These are phyloP conservation scores for Chenopodium quinoa DNA, from an alignment of 148 eudicot genomes.

Conservation along the genomic window DNA sequence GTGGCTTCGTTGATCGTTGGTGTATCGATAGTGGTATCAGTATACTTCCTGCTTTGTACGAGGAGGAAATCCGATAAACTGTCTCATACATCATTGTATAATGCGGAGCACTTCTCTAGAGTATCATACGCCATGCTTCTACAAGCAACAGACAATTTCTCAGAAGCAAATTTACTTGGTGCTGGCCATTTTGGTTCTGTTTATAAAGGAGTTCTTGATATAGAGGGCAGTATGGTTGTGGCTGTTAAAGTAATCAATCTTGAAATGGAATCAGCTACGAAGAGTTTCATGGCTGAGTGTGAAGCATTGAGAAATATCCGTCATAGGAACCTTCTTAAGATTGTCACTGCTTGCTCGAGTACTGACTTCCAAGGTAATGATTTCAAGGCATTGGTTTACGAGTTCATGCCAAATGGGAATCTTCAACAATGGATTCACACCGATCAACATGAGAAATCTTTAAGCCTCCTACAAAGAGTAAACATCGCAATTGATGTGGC, in stretches of 20 bases:
- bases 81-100: too few relatives aligned
- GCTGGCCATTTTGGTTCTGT: too few relatives aligned
- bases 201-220: slow-evolving; percentile 5
- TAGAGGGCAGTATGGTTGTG: too few relatives aligned
- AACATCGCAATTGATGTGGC: slow-evolving; percentile 10
- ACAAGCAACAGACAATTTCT: too few relatives aligned
- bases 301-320: slow-evolving; percentile 30
- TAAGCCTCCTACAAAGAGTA: not conserved
- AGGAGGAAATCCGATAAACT: too few relatives aligned
- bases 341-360: slow-evolving; percentile 37
- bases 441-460: not conserved
- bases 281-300: slow-evolving; percentile 40
- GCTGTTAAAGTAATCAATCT: too few relatives aligned
- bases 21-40: too few relatives aligned
- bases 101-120: too few relatives aligned
- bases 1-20: too few relatives aligned
- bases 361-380: slow-evolving; percentile 27
- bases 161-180: too few relatives aligned
- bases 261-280: not conserved
- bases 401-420: not conserved
- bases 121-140: too few relatives aligned
- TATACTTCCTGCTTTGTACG: too few relatives aligned
- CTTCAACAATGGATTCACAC: not conserved
- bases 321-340: slow-evolving; percentile 27
- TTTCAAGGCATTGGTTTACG: not conserved